Evolutionary conservation across 768 basidiomycete genomes (phyloP), one percentile per base, ranked within the genome.

Genomic region (Ramaria rubella): DNA sequence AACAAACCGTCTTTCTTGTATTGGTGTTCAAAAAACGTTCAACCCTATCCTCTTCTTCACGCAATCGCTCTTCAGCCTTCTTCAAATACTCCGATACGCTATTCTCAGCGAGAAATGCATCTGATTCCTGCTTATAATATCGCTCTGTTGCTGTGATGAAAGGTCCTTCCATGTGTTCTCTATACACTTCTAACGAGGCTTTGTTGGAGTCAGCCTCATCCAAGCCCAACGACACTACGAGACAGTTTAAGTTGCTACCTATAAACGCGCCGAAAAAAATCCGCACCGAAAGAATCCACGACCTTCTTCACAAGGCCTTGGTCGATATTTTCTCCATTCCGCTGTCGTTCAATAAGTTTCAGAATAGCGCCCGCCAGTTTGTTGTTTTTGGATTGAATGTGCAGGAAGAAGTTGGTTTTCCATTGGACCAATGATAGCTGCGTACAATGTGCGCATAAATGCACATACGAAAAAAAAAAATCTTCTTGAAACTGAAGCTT

Each of bases 401-500:
- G 86, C 43, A 84, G 71, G 75, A 97, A 98, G 61, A 98, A 85
- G 70, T 94, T 86, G 59, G 79, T 76, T 67, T 87, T 95, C 96
- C 96, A 99, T 73, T 95, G 91, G 0, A 95, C 92, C 40, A 99
- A 83, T 1, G 95, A 90, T 60, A 99, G 86, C 93, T 87, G 58
- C 19, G 33, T 15, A 27, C 8, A n/a, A 17, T n/a, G 14, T 21
- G 8, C 6, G 11, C 23, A 42, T 42, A 2, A 42, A 42, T 42
- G 2, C 17, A 48, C 12, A 51, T 51, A 57, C 43, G 50, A 58
- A 51, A 50, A 53, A 24, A 26, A 23, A 31, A 36, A 19, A 52
- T 8, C 46, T 27, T 19, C 12, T 19, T 45, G 24, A 19, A 40
- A 15, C 5, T 5, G 31, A 57, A 38, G 50, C 12, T 33, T 4